These are phyloP conservation scores for Posidonia oceanica DNA, from an alignment of 116 monocot species.

Conservation along the genomic window DNA sequence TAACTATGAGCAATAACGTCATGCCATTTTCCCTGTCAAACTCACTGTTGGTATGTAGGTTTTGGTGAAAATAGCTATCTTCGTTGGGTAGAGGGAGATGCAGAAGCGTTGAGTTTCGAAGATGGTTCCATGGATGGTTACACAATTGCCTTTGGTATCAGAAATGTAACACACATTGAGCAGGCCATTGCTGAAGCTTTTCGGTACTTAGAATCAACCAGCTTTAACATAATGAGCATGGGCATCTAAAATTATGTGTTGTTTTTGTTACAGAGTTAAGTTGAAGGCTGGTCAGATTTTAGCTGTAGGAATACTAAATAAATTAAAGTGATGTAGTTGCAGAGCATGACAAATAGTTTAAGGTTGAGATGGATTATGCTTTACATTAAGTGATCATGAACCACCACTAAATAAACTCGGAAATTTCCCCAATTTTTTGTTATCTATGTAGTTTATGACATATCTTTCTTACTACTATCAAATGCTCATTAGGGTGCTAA, in stretches of 20 bases:
- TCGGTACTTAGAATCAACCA: constrained; percentile 24
- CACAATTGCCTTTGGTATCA: constrained; percentile 94
- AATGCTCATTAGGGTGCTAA: constrained; percentile 52
- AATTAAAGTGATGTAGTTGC: not conserved
- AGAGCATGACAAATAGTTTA: not conserved
- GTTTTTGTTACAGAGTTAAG: not conserved
- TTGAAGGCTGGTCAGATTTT: not conserved
- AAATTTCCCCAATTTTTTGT: not conserved
- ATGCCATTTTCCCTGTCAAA: not conserved
- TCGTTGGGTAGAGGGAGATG: constrained; percentile 81
- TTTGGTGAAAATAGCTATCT: constrained; percentile 42
- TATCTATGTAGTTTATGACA: too few relatives aligned
- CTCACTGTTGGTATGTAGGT: constrained; percentile 22
- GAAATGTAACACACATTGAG: constrained; percentile 97
- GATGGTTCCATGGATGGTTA: constrained; percentile 88
- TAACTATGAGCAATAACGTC: not conserved
- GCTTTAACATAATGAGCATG: too few relatives aligned
- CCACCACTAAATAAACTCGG: not conserved
- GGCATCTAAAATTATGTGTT: too few relatives aligned
- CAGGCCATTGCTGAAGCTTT: constrained; percentile 75
- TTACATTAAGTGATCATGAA: not conserved
- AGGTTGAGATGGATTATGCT: not conserved
- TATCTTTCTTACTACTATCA: not conserved
- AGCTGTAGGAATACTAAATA: not conserved
- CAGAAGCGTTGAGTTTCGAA: constrained; percentile 79